These are phyloP conservation scores for Prunus mongolica DNA, from an alignment of 306 rosid species.

Conservation along the genomic window DNA sequence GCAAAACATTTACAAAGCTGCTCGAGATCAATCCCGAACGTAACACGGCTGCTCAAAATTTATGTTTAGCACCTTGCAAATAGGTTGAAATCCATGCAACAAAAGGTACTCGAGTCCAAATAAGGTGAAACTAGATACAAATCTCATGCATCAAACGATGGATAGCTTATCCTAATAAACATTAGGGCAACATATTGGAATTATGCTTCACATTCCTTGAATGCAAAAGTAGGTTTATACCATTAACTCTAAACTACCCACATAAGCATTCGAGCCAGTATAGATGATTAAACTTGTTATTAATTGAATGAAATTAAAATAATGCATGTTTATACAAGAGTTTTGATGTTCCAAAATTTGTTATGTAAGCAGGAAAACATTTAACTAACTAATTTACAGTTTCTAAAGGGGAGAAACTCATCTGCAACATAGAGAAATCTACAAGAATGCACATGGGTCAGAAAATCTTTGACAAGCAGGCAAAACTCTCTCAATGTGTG, in stretches of 20 bases:
- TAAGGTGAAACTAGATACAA: not conserved
- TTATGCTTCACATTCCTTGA: not conserved
- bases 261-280: not conserved
- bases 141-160: not conserved
- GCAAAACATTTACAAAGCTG: slow-evolving; percentile 6
- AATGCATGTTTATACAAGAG: slow-evolving; percentile 40
- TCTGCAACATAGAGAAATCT: slow-evolving; percentile 77
- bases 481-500: slow-evolving; percentile 27
- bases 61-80: not conserved
- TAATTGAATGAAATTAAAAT: slow-evolving; percentile 6
- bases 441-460: slow-evolving; percentile 65
- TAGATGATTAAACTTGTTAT: slow-evolving; percentile 2
- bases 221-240: not conserved
- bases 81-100: not conserved
- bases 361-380: slow-evolving; percentile 39
- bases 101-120: not conserved
- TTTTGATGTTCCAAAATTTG: slow-evolving; percentile 39
- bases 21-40: not conserved
- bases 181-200: not conserved
- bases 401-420: slow-evolving; percentile 96
- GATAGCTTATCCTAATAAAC: slow-evolving; percentile 4
- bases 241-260: not conserved
- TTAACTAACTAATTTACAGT: slow-evolving; percentile 61
- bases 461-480: slow-evolving; percentile 55
- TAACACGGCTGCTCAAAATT: slow-evolving; percentile 2